A percentile compares a stretch with the other conserved stretches of the same genome.
Evolutionary conservation across 352 stramenopile species (phyloP).

Genomic region (Globisporangium carolinianum): DNA sequence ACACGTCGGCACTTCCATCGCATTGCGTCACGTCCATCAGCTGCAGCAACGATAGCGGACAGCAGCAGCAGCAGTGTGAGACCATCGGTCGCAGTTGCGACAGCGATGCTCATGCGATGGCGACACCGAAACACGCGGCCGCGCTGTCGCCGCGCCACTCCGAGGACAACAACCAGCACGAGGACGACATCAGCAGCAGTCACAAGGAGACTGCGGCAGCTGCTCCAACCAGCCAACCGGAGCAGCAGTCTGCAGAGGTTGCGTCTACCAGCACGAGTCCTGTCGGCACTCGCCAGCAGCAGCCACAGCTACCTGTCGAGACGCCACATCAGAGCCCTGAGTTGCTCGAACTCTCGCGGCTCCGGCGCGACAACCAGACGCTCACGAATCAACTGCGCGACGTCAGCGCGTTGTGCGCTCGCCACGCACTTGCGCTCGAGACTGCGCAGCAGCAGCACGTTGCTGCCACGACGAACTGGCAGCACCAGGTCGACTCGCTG

Average conservation of each 20-base stretch:
- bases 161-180: conserved; percentile 4
- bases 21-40: no score
- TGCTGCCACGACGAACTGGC: background rate
- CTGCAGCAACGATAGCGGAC: no score
- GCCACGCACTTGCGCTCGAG: background rate
- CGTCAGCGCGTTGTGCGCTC: background rate
- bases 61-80: no score
- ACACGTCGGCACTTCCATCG: no score
- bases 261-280: background rate
- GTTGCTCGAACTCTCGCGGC: background rate
- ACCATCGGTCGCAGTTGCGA: background rate
- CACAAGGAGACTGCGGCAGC: background rate
- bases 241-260: background rate
- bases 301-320: background rate
- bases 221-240: background rate
- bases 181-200: background rate
- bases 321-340: background rate
- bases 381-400: background rate
- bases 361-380: conserved; percentile 3
- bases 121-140: background rate
- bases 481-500: background rate
- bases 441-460: background rate
- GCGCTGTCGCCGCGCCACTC: conserved; percentile 4
- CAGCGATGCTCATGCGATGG: background rate
- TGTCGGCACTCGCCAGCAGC: background rate